Evolutionary conservation across 2,329 filamentous ascomycete genomes (phyloP).

Genomic region (Coniochaeta sp.): DNA sequence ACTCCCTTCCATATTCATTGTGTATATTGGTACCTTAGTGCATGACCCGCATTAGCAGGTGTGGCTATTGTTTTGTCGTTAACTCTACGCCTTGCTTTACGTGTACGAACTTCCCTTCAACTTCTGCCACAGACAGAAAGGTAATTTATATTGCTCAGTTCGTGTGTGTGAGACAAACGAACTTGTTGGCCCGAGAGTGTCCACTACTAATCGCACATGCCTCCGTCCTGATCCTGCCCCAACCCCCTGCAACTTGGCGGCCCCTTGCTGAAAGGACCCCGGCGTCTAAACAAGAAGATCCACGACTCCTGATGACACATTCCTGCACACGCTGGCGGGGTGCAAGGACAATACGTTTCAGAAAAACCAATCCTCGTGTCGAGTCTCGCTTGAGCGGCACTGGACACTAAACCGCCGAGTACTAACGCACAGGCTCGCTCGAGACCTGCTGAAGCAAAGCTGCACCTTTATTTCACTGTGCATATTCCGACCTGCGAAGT

Average conservation of each 20-base stretch:
- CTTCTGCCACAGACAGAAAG: not conserved
- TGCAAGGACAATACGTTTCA: constrained; percentile 2
- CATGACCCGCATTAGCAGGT: not conserved
- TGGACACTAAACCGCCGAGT: not conserved
- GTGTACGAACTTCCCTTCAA: not conserved
- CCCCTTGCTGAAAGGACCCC: not conserved
- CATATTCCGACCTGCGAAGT: not conserved
- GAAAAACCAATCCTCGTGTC: not conserved
- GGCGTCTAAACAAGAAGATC: not conserved
- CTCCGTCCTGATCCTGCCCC: not conserved
- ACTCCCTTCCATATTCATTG: not conserved
- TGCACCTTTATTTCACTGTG: not conserved
- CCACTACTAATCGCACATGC: not conserved
- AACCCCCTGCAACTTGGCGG: not conserved
- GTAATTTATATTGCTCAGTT: not conserved
- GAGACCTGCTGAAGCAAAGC: not conserved
- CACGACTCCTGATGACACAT: constrained; percentile 3
- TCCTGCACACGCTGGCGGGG: not conserved
- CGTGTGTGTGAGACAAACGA: not conserved
- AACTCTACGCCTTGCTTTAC: not conserved
- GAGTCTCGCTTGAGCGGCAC: not conserved
- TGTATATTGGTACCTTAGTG: not conserved
- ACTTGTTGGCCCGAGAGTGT: not conserved
- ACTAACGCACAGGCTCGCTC: not conserved
- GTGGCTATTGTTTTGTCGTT: not conserved